phyloP scores from a whole-genome alignment of 2,329 filamentous ascomycete genomes.

The Penicillium sp. region DNA sequence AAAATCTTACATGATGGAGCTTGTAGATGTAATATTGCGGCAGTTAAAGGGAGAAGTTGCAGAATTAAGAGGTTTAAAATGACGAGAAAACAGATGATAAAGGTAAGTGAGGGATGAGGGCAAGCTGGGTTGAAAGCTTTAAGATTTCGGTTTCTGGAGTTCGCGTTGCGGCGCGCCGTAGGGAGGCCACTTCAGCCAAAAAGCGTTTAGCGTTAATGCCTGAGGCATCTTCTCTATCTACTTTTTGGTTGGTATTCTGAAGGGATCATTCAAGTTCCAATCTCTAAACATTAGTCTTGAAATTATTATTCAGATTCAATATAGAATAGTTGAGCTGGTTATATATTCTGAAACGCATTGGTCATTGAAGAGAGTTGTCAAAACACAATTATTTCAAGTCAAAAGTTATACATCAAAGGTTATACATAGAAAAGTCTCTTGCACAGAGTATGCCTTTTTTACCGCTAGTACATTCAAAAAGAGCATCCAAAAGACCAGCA shows the following conservation, averaged over 20 bases:
- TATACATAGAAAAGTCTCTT: too few relatives aligned
- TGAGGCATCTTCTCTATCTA: not conserved
- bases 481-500: too few relatives aligned
- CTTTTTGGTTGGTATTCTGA: not conserved
- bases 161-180: constrained; percentile 25
- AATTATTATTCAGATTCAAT: too few relatives aligned
- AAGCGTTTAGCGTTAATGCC: constrained; percentile 17
- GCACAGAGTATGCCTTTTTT: too few relatives aligned
- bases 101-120: not conserved
- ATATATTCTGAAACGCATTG: not conserved
- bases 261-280: not conserved
- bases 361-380: not conserved
- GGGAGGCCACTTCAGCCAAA: constrained; percentile 22
- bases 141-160: constrained; percentile 21
- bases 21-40: constrained; percentile 13
- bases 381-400: not conserved
- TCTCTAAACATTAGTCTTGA: too few relatives aligned
- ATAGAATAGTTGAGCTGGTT: not conserved
- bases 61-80: not conserved
- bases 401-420: too few relatives aligned
- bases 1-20: constrained; percentile 36
- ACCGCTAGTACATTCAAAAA: too few relatives aligned
- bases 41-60: not conserved
- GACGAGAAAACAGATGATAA: not conserved
- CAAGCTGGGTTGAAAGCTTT: constrained; percentile 14